Conservation (phyloP, 129 eudicot genomes). For the Tagetes patula region DNA sequence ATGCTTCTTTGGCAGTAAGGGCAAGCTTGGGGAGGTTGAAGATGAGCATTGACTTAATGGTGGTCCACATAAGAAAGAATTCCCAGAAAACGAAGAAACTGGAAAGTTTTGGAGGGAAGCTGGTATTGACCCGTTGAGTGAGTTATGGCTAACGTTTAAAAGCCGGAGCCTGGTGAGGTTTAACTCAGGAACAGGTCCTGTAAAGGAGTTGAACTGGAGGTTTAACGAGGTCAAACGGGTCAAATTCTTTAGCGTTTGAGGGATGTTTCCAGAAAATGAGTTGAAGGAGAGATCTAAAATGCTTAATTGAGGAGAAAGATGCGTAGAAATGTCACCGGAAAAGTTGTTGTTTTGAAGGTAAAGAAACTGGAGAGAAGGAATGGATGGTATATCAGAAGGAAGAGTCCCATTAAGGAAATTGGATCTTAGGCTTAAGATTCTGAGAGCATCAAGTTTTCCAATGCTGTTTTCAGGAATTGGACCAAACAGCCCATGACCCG, state of each 20-base stretch:
- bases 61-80: conserved; percentile 62
- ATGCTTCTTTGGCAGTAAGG: conserved; percentile 25
- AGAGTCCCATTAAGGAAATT: conserved; percentile 66
- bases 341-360: conserved; percentile 73
- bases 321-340: conserved; percentile 50
- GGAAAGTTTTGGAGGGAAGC: conserved; percentile 62
- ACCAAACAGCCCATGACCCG: conserved; percentile 82
- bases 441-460: conserved; percentile 63
- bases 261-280: conserved; percentile 60
- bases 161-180: conserved; percentile 52
- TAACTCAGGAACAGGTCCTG: conserved; percentile 63
- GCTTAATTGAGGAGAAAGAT: conserved; percentile 50
- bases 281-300: conserved; percentile 73
- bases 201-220: conserved; percentile 62
- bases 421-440: conserved; percentile 70
- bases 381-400: conserved; percentile 66
- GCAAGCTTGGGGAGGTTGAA: conserved; percentile 23
- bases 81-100: conserved; percentile 62
- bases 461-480: conserved; percentile 60
- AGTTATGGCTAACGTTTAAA: conserved; percentile 64
- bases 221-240: conserved; percentile 49
- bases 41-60: conserved; percentile 54
- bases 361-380: conserved; percentile 66
- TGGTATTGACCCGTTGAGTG: conserved; percentile 71
- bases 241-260: conserved; percentile 44